Evolutionary conservation across 2,329 filamentous ascomycete genomes (phyloP), one percentile per base, ranked within the genome.

Genomic region (Sporothrix variecibatus): DNA sequence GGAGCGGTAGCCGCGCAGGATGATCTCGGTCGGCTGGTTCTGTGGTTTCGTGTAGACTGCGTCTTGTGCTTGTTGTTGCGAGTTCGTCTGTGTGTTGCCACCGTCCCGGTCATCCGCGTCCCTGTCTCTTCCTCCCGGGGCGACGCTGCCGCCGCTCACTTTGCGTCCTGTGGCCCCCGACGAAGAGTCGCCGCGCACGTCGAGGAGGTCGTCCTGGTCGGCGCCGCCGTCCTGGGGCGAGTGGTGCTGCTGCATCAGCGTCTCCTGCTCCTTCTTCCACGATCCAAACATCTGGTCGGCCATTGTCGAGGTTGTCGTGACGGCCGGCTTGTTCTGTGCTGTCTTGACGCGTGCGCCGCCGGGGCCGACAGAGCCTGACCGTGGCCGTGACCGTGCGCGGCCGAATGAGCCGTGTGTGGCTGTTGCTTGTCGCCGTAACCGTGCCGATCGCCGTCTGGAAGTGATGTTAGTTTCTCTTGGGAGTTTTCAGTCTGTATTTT

Each of bases 1-100:
- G 20, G 87, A 88, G 73, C 86, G 85, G 82, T 95, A 98, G 40
- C 95, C 95, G 78, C 95, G 93, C 20, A 98, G 86, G 73, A 97
- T 90, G 76, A 97, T 89, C 83, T 98, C 94, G 53, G 93, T 85
- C 1, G 88, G 88, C 58, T 85, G 74, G 72, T 76, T 77, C 51
- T 67, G 51, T 11, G 71, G 81, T 74, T 83, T 82, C 43, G 80
- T 80, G 78, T 2, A 80, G 74, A 28, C 76, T 71, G 12, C 80
- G 68, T 40, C 75, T 75, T 73, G 43, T 49, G 51, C 20, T 26
- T 51, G 68, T 49, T 40, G 56, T 34, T 64, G 51, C 76, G 28
- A 31, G 49, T 73, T 81, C 17, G 38, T 23, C 15, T 58, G 53
- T 53, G 28, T 72, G 65, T 67, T 17, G 69, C 74, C n/a, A n/a